Base-by-base conservation (phyloP, 495 filamentous ascomycete species). In the Hyaloscypha finlandica region DNA sequence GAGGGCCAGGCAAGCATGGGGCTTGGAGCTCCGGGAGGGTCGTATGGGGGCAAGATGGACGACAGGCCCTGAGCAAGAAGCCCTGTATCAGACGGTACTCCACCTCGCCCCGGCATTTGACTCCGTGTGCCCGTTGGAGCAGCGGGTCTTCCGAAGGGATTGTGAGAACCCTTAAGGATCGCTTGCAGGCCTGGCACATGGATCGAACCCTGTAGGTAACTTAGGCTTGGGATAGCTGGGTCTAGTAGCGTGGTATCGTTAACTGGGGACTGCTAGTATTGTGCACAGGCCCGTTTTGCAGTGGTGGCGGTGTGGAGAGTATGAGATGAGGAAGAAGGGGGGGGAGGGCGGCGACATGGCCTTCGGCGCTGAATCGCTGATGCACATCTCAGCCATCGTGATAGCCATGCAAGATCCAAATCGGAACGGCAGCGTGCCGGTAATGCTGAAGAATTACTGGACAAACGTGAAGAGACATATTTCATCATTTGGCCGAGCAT, bases 61-160 rank as follows among this genome's bases (percentile, higher is more conserved):
- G 42, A 48, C 42, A 48, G 42, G 42, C 42, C 35, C 16, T 48
- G 42, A 48, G 42, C 42, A 4, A 4, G 16, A 48, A 3, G 35
- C 35, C 20, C 8, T 9, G 53, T 25, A 56, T 56, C 22, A 56
- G 53, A 56, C 53, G 53, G 53, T 56, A 9, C 53, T 42, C 59
- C 33, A 42, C 39, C 37, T 42, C 48, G 45, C 61, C 61, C 61
- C 61, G 61, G 61, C 61, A 64, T 64, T 64, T 64, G 61, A n/a
- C 61, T 64, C 61, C 61, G 45, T 64, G 51, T 19, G 11, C 42
- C 61, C 45, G 45, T 64, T 54, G 14, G 16, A 4, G 22, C n/a
- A 19, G n/a, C n/a, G 59, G 59, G 20, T 5, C 19, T n/a, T 61
- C 19, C 19, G 20, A 61, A 61, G 19, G 35, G 59, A 25, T 25